Conservation (phyloP, 495 filamentous ascomycete species). For the Penicillium manginii region DNA sequence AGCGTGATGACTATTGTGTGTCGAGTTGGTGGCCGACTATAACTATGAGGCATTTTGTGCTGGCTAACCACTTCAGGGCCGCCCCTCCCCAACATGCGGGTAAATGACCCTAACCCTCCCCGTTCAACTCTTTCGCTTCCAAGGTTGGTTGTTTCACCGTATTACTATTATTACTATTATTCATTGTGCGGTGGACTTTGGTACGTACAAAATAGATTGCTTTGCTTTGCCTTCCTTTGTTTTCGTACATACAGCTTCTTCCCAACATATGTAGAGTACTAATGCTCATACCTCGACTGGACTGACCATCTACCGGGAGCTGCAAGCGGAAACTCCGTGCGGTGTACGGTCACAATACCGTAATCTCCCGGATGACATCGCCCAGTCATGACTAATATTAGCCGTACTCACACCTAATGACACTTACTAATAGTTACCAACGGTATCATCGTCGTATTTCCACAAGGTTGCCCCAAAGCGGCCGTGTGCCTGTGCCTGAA, state of each 20-base stretch:
- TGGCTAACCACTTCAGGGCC: constrained; percentile 29
- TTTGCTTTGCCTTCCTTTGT: too few species aligned
- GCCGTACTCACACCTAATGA: too few species aligned
- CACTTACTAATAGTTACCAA: background rate
- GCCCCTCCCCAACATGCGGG: constrained; percentile 1
- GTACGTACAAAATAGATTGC: too few species aligned
- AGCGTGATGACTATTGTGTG: constrained; percentile 27
- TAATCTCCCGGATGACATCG: background rate
- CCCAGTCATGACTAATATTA: background rate
- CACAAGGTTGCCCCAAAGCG: constrained; percentile 11
- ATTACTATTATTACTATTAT: too few species aligned
- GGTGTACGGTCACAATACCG: background rate
- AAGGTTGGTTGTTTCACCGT: background rate
- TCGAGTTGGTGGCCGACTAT: constrained; percentile 18
- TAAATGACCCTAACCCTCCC: background rate
- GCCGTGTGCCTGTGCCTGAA: constrained; percentile 24
- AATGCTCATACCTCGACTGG: background rate
- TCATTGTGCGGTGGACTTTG: too few species aligned
- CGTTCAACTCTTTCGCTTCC: background rate
- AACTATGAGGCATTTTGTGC: constrained; percentile 40
- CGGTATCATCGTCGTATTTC: background rate
- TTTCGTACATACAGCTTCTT: too few species aligned
- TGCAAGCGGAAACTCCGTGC: background rate
- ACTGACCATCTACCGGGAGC: background rate
- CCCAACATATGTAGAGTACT: background rate